These are phyloP conservation scores for Inga oerstediana DNA, from an alignment of 306 rosid species.

Conservation along the genomic window DNA sequence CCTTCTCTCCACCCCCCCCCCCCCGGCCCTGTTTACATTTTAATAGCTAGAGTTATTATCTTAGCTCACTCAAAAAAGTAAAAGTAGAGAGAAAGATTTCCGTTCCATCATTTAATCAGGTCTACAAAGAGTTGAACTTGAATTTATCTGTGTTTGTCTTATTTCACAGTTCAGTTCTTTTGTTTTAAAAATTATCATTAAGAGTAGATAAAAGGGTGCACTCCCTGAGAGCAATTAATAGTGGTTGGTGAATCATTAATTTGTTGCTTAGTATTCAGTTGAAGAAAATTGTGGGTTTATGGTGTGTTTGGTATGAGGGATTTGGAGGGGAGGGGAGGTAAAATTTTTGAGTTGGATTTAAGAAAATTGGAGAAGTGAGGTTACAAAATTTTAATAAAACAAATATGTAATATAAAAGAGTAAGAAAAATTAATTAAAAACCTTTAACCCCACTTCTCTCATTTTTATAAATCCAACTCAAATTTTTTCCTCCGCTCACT, in stretches of 20 bases:
- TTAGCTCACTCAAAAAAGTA: background rate
- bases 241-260: slow-evolving; percentile 7
- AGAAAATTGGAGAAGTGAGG: too few relatives aligned
- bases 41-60: slow-evolving; percentile 6
- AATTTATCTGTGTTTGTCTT: background rate
- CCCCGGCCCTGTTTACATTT: background rate
- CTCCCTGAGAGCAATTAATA: background rate
- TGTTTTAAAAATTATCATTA: background rate
- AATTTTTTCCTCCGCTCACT: too few relatives aligned
- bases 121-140: background rate
- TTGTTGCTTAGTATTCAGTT: background rate
- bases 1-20: slow-evolving; percentile 46
- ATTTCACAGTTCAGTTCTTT: background rate
- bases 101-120: background rate
- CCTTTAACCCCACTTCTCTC: too few relatives aligned
- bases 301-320: too few relatives aligned
- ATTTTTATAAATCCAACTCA: too few relatives aligned
- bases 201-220: background rate
- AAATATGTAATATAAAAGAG: too few relatives aligned
- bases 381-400: too few relatives aligned
- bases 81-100: background rate
- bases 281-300: slow-evolving; percentile 3
- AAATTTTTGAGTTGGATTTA: too few relatives aligned
- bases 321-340: too few relatives aligned
- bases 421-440: too few relatives aligned